phyloP scores from a whole-genome alignment of 768 basidiomycete genomes.

The Coprinopsis strossmayeri region DNA sequence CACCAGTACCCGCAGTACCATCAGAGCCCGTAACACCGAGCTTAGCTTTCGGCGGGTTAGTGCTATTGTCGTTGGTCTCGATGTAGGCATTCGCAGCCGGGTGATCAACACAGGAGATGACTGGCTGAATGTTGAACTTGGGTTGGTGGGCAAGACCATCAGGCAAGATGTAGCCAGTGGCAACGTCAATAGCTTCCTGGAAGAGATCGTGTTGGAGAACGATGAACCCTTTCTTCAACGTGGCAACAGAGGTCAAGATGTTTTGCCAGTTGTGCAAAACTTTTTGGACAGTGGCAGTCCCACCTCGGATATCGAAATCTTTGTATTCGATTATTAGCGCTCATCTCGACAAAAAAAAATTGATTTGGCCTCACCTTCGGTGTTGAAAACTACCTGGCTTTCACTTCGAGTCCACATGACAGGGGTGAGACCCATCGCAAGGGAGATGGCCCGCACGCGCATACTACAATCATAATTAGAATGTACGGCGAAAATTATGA shows the following conservation, averaged over 20 bases:
- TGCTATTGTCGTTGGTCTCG: constrained; percentile 69
- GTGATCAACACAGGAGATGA: constrained; percentile 60
- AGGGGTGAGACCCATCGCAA: constrained; percentile 77
- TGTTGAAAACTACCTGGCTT: constrained; percentile 57
- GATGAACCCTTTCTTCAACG: constrained; percentile 69
- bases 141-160: constrained; percentile 63
- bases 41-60: constrained; percentile 39
- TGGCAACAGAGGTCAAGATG: constrained; percentile 57
- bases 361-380: constrained; percentile 35
- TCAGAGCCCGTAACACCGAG: constrained; percentile 11
- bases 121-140: constrained; percentile 60
- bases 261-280: constrained; percentile 64
- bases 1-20: not conserved
- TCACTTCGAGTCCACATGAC: constrained; percentile 78
- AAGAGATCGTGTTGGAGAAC: constrained; percentile 83
- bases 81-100: constrained; percentile 61
- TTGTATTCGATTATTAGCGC: not conserved
- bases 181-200: constrained; percentile 75
- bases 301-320: constrained; percentile 79
- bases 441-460: constrained; percentile 76
- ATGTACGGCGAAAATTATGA: not conserved
- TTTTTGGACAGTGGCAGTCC: constrained; percentile 43
- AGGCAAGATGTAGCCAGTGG: constrained; percentile 79
- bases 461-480: constrained; percentile 38
- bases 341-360: not conserved